phyloP scores from a whole-genome alignment of 225 moss, liverwort and hornwort species.

The Thuidium tamariscinum region DNA sequence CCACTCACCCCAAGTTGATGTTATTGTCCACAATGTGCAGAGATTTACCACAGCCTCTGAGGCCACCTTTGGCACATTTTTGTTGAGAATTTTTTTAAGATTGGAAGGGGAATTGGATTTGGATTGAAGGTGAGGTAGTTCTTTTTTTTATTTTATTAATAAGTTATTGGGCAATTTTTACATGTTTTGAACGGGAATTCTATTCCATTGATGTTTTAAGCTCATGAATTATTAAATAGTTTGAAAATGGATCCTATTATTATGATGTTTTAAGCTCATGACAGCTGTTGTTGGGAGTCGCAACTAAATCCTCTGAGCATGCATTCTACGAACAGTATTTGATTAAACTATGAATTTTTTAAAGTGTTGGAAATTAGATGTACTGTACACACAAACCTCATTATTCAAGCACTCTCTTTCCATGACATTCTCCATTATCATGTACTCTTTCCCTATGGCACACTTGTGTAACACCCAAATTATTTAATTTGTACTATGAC shows the following conservation, averaged over 20 bases:
- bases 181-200: no score
- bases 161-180: neutral
- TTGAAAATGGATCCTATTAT: neutral
- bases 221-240: no score
- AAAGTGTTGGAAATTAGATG: neutral
- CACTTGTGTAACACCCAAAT: neutral
- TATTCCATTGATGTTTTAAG: no score
- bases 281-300: neutral
- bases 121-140: neutral
- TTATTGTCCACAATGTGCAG: neutral
- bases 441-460: accelerated
- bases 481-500: no score
- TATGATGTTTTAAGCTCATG: neutral
- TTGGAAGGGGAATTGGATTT: neutral
- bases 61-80: neutral
- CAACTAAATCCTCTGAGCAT: no score
- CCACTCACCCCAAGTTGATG: neutral
- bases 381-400: neutral
- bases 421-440: accelerated
- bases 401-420: accelerated
- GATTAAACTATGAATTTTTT: neutral
- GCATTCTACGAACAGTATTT: neutral
- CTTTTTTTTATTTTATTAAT: neutral
- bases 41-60: neutral
- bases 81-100: accelerated